phyloP scores from a whole-genome alignment of 2,329 filamentous ascomycete species.

The Phialophora expanda region DNA sequence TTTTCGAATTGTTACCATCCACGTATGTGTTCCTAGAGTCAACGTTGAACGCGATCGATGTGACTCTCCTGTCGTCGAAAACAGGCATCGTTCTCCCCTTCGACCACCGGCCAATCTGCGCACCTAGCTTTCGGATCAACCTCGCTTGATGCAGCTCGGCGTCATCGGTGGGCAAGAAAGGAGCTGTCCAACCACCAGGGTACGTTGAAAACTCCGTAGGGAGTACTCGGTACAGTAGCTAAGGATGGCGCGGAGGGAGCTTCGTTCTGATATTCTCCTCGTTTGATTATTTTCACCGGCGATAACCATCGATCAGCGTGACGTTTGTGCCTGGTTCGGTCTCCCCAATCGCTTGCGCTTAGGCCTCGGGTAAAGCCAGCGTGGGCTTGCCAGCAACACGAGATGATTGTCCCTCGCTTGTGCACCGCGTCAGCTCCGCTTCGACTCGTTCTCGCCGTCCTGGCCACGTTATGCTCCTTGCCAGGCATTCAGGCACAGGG shows the following conservation, averaged over 20 bases:
- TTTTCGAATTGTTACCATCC: background rate
- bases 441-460: slow-evolving; percentile 1
- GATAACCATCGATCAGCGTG: background rate
- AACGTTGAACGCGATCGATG: background rate
- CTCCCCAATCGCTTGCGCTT: background rate
- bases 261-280: background rate
- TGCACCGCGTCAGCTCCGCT: slow-evolving; percentile 9
- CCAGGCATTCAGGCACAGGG: slow-evolving; percentile 21
- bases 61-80: background rate
- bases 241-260: background rate
- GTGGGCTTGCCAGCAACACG: background rate
- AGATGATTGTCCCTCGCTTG: slow-evolving; percentile 12
- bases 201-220: too few species aligned
- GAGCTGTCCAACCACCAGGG: background rate
- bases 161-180: slow-evolving; percentile 5
- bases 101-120: background rate
- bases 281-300: background rate
- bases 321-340: background rate
- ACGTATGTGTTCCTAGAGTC: background rate
- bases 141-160: background rate
- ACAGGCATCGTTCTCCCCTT: background rate
- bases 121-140: background rate
- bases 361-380: background rate
- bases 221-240: too few species aligned
- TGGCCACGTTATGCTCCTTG: slow-evolving; percentile 15